phyloP scores from a whole-genome alignment of 352 stramenopile genomes.

The Globisporangium okanoganense region DNA sequence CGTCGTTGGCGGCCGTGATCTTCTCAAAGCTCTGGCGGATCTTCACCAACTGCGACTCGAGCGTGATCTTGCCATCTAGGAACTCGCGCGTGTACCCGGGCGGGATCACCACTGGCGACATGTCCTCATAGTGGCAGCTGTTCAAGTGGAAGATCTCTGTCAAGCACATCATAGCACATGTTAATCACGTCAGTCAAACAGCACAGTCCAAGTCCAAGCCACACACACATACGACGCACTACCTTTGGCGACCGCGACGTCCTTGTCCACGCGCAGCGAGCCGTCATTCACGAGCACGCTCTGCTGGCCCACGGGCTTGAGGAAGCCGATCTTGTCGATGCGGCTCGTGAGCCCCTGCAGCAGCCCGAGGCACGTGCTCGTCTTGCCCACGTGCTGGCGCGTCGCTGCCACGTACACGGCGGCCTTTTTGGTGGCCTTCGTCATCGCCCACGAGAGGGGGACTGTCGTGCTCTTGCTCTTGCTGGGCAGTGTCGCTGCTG shows the following conservation, averaged over 20 bases:
- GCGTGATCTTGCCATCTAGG: conserved; percentile 90
- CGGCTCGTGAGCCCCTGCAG: conserved; percentile 91
- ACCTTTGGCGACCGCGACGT: conserved; percentile 89
- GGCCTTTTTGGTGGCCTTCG: conserved; percentile 25
- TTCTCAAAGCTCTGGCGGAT: conserved; percentile 67
- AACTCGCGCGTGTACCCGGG: conserved; percentile 95
- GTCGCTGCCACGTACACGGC: conserved; percentile 86
- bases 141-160: conserved; percentile 93
- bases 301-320: conserved; percentile 96
- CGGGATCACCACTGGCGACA: conserved; percentile 96
- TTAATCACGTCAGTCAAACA: conserved; percentile 22
- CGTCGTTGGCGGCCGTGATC: conserved; percentile 62
- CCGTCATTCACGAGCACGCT: conserved; percentile 68
- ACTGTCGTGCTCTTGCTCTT: too few species aligned
- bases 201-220: conserved; percentile 19
- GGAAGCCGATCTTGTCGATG: conserved; percentile 87
- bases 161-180: neutral
- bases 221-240: neutral
- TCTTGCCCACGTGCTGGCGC: conserved; percentile 89
- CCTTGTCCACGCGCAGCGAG: conserved; percentile 88
- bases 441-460: neutral
- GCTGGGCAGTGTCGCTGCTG: too few species aligned
- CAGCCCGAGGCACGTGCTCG: conserved; percentile 92
- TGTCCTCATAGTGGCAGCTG: conserved; percentile 91
- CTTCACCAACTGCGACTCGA: conserved; percentile 64